A percentile compares a stretch with the other conserved stretches of the same genome.
phyloP scores from a whole-genome alignment of 78 protist species.

The Salpingoeca rosetta region DNA sequence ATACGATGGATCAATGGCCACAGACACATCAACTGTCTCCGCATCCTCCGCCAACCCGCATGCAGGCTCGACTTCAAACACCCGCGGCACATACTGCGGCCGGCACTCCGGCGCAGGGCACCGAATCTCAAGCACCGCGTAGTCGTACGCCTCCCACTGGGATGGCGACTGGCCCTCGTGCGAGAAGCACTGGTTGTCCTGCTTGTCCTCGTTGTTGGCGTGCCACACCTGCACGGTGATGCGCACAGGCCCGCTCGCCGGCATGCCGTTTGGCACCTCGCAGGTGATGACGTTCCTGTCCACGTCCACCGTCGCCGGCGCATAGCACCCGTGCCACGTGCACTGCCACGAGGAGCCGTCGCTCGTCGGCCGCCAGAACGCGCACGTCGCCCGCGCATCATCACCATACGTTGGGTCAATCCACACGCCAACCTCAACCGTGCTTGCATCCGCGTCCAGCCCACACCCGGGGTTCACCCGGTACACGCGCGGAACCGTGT shows the following conservation, averaged over 20 bases:
- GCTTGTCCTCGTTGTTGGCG: background rate
- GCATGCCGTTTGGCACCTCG: background rate
- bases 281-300: background rate
- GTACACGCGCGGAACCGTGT: background rate
- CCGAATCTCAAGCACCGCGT: background rate
- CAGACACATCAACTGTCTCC: background rate
- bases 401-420: background rate
- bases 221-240: background rate
- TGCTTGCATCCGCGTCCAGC: background rate
- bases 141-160: background rate
- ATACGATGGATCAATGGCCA: background rate
- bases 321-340: background rate
- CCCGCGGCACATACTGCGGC: background rate
- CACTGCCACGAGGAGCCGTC: background rate
- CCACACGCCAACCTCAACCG: background rate
- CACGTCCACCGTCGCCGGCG: background rate
- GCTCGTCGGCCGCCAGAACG: background rate
- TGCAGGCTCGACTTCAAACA: background rate
- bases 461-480: background rate
- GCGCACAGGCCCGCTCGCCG: background rate
- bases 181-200: background rate
- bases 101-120: background rate
- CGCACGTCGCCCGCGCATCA: background rate
- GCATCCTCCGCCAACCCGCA: too few relatives aligned
- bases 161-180: background rate